phyloP scores from a whole-genome alignment of 2,329 filamentous ascomycete genomes.

The Zelopaecilomyces penicillatus region DNA sequence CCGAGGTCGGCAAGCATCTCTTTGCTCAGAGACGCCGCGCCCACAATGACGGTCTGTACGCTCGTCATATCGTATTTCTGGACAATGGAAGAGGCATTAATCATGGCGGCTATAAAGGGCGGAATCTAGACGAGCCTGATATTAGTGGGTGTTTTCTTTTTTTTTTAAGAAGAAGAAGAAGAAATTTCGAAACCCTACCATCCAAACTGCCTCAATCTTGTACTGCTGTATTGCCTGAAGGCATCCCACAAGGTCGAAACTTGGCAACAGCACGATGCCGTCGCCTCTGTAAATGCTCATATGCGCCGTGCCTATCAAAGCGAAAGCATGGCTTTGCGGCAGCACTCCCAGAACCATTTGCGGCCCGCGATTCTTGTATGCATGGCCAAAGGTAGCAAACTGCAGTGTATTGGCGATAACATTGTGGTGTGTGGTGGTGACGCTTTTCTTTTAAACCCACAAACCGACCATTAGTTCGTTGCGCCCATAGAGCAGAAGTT shows the following conservation, averaged over 20 bases:
- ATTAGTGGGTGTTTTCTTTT: no score
- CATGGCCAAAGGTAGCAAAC: no score
- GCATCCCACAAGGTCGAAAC: constrained; percentile 59
- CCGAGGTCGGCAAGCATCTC: constrained; percentile 61
- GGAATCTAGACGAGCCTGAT: constrained; percentile 51
- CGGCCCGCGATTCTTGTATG: no score
- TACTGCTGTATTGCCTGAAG: constrained; percentile 56
- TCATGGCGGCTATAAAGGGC: constrained; percentile 71
- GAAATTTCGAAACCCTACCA: no score
- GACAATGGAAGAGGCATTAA: constrained; percentile 53
- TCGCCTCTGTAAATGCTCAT: constrained; percentile 60
- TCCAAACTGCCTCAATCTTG: constrained; percentile 56
- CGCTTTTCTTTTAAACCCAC: not conserved
- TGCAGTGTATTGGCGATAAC: not conserved
- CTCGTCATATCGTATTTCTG: constrained; percentile 67
- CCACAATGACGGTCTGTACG: constrained; percentile 58
- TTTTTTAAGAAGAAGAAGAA: no score
- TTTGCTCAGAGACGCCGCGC: constrained; percentile 67
- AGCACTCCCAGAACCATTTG: constrained; percentile 49
- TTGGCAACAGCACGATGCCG: constrained; percentile 58
- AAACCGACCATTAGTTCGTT: not conserved
- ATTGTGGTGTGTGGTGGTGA: not conserved
- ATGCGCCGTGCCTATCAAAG: constrained; percentile 61
- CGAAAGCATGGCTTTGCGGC: constrained; percentile 72
- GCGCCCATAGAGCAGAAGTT: not conserved